Evolutionary conservation across 179 eudicot genomes (phyloP).

Genomic region (Pouteria campechiana): DNA sequence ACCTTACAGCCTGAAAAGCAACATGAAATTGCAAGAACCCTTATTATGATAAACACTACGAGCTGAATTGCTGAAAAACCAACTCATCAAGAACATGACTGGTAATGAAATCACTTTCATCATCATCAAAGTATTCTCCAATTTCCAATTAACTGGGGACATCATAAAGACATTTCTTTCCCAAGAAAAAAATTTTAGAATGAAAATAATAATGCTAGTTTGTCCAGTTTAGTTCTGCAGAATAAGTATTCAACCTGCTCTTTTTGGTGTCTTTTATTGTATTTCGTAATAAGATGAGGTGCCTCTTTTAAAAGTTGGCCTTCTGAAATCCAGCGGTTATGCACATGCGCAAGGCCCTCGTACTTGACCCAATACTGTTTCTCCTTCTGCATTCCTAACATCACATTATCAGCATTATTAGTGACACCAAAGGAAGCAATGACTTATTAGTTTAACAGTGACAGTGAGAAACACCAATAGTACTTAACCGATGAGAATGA

Average conservation of each 20-base stretch:
- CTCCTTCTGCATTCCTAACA: constrained; percentile 34
- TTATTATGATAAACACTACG: neutral
- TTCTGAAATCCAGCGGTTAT: constrained; percentile 68
- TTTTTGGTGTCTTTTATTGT: constrained; percentile 9
- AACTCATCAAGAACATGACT: neutral
- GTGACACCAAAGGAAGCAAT: no score
- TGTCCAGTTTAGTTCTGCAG: neutral
- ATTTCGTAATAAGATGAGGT: constrained; percentile 27
- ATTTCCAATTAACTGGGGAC: no score
- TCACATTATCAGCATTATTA: neutral
- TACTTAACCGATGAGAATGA: no score
- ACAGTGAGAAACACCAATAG: no score
- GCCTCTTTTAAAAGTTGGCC: constrained; percentile 42
- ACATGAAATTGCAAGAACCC: constrained; percentile 2
- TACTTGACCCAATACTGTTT: constrained; percentile 67
- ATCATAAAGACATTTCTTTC: no score
- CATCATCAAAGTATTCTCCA: no score
- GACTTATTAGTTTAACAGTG: no score
- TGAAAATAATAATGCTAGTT: no score
- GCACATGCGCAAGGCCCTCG: constrained; percentile 73
- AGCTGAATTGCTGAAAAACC: no score
- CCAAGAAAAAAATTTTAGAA: no score
- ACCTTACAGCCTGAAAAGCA: constrained; percentile 28
- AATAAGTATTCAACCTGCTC: constrained; percentile 24
- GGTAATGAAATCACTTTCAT: no score